These are phyloP conservation scores for Hygrocybe coccinea DNA, from an alignment of 768 basidiomycete genomes.

Conservation along the genomic window DNA sequence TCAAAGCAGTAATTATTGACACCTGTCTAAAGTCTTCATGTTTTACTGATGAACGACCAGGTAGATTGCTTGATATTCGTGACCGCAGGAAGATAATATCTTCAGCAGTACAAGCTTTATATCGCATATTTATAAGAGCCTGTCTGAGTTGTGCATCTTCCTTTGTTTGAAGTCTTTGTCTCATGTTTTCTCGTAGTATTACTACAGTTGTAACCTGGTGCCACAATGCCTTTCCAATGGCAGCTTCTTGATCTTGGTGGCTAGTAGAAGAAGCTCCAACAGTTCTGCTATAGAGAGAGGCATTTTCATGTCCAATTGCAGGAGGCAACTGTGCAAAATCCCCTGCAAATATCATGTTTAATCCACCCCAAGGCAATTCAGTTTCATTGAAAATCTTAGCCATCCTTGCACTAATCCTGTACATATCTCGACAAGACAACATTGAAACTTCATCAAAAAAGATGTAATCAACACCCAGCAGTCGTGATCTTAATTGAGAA, in stretches of 20 bases:
- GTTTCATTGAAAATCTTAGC: constrained; percentile 13
- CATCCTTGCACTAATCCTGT: constrained; percentile 26
- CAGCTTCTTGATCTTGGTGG: constrained; percentile 11
- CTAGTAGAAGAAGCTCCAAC: constrained; percentile 5
- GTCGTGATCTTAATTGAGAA: constrained; percentile 7
- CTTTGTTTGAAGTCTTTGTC: constrained; percentile 15
- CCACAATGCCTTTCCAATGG: constrained; percentile 27
- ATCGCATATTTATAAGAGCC: constrained; percentile 22
- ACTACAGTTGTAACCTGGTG: constrained; percentile 31
- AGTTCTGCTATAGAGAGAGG: constrained; percentile 14
- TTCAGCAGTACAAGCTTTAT: constrained; percentile 32
- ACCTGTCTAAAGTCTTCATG: constrained; percentile 27
- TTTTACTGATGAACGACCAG: constrained; percentile 9
- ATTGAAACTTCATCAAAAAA: constrained; percentile 36
- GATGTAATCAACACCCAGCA: constrained; percentile 19
- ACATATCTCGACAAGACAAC: constrained; percentile 31
- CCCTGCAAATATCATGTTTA: constrained; percentile 35
- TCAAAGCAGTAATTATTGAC: constrained; percentile 36
- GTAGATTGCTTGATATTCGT: constrained; percentile 15
- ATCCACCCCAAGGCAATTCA: constrained; percentile 29
- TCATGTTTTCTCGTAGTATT: constrained; percentile 32
- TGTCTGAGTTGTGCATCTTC: constrained; percentile 16
- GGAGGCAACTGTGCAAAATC: constrained; percentile 35
- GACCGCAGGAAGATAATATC: constrained; percentile 34
- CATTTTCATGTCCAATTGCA: constrained; percentile 5